Conservation (phyloP, 352 stramenopile species). For the Phytophthora multivora region DNA sequence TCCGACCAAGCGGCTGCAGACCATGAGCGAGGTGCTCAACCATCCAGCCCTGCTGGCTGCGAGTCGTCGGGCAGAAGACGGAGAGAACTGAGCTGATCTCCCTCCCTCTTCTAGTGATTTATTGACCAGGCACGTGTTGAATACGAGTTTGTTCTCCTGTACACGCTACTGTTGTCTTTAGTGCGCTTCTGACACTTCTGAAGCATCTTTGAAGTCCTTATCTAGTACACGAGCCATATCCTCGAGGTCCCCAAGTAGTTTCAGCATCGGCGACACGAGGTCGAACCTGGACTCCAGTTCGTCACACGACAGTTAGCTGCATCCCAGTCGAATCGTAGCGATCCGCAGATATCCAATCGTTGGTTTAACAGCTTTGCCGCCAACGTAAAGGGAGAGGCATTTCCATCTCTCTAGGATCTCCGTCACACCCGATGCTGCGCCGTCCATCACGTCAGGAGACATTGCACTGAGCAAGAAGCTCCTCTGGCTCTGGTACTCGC, state of each 20-base stretch:
- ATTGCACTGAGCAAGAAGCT: background rate
- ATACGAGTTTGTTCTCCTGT: no score
- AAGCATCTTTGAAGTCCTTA: background rate
- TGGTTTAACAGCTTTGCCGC: slow-evolving; percentile 2
- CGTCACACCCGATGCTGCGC: background rate
- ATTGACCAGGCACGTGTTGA: background rate
- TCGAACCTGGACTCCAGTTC: slow-evolving; percentile 2
- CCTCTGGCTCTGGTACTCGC: no score
- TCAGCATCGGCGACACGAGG: slow-evolving; percentile 6
- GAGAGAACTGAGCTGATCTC: background rate
- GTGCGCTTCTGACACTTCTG: no score
- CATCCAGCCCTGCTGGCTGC: slow-evolving; percentile 22
- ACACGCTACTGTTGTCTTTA: no score
- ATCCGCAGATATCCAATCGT: background rate
- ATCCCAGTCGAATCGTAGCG: slow-evolving; percentile 8
- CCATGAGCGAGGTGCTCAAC: slow-evolving; percentile 27
- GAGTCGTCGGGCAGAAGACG: background rate
- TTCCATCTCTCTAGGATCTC: slow-evolving; percentile 18
- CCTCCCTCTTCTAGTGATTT: background rate
- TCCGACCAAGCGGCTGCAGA: slow-evolving; percentile 32
- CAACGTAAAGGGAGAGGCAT: slow-evolving; percentile 12
- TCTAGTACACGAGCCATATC: slow-evolving; percentile 5
- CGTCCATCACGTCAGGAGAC: slow-evolving; percentile 14
- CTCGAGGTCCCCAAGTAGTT: slow-evolving; percentile 4
- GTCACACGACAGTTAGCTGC: background rate